Conservation (phyloP, 106 monocot species). For the Acanthochlamys bracteata region DNA sequence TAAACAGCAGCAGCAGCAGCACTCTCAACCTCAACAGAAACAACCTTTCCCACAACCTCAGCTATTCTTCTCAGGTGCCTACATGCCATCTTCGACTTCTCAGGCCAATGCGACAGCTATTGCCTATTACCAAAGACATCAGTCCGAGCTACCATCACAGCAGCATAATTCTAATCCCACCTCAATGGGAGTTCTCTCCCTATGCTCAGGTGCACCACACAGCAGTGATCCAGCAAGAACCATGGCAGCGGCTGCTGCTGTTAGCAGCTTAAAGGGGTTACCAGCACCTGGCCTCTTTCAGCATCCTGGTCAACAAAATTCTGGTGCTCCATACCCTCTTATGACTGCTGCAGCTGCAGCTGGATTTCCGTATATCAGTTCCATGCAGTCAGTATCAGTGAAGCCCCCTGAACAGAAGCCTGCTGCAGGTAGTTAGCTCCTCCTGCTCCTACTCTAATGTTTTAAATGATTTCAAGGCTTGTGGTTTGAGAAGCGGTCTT, state of each 20-base stretch:
- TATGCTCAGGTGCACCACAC: constrained; percentile 6
- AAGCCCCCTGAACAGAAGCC: constrained; percentile 51
- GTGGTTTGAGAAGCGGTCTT: neutral
- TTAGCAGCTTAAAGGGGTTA: constrained; percentile 11
- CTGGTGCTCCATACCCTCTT: constrained; percentile 9
- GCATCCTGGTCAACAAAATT: neutral
- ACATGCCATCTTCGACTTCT: constrained; percentile 17
- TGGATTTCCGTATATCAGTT: constrained; percentile 34
- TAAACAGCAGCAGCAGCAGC: constrained; percentile 13
- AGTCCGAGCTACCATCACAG: constrained; percentile 13
- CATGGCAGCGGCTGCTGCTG: constrained; percentile 1
- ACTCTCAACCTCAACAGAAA: constrained; percentile 11
- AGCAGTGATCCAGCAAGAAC: constrained; percentile 16
- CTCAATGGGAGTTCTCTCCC: constrained; percentile 14
- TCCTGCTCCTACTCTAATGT: neutral
- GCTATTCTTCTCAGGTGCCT: constrained; percentile 36
- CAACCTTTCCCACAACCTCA: constrained; percentile 31
- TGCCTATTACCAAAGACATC: constrained; percentile 17
- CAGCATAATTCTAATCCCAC: constrained; percentile 7
- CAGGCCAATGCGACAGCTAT: constrained; percentile 6
- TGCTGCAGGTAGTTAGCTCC: constrained; percentile 24
- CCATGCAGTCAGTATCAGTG: constrained; percentile 29
- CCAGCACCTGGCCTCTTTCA: constrained; percentile 12
- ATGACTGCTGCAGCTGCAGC: constrained; percentile 8
- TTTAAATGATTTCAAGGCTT: neutral